A percentile compares a stretch with the other conserved stretches of the same genome.
Evolutionary conservation across 257 asterid genomes (phyloP).

Genomic region (Penstemon barbatus): DNA sequence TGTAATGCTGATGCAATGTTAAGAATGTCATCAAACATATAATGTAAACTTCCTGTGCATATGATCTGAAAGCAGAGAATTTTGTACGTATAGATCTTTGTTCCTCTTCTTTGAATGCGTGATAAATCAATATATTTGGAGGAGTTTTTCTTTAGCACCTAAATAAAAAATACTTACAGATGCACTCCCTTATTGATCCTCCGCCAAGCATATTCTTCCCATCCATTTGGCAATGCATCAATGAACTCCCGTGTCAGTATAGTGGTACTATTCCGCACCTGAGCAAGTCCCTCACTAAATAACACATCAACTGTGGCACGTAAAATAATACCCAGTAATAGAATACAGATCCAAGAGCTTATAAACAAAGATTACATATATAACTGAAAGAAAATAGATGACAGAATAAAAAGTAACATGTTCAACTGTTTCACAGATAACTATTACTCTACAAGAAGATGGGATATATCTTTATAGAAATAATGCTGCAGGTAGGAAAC

Average conservation of each 20-base stretch:
- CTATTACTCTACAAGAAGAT: neutral
- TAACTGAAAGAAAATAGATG: constrained; percentile 7
- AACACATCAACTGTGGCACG: constrained; percentile 56
- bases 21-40: too few relatives aligned
- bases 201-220: constrained; percentile 97
- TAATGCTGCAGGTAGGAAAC: constrained; percentile 21
- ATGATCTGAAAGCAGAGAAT: too few relatives aligned
- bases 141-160: neutral
- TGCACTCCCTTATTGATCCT: constrained; percentile 92
- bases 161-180: constrained; percentile 58
- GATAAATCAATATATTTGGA: neutral
- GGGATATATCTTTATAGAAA: neutral
- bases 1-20: too few relatives aligned
- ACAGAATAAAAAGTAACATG: neutral
- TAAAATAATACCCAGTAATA: constrained; percentile 26
- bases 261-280: constrained; percentile 96
- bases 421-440: too few relatives aligned
- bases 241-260: constrained; percentile 86
- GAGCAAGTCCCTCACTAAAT: constrained; percentile 79
- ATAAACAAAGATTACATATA: constrained; percentile 1
- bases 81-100: neutral
- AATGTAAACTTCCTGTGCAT: too few relatives aligned
- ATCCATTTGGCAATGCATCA: constrained; percentile 94
- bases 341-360: constrained; percentile 14
- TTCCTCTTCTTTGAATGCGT: neutral